These are phyloP conservation scores for Trebouxia gelatinosa DNA, from an alignment of 163 green algal genomes.

Conservation along the genomic window DNA sequence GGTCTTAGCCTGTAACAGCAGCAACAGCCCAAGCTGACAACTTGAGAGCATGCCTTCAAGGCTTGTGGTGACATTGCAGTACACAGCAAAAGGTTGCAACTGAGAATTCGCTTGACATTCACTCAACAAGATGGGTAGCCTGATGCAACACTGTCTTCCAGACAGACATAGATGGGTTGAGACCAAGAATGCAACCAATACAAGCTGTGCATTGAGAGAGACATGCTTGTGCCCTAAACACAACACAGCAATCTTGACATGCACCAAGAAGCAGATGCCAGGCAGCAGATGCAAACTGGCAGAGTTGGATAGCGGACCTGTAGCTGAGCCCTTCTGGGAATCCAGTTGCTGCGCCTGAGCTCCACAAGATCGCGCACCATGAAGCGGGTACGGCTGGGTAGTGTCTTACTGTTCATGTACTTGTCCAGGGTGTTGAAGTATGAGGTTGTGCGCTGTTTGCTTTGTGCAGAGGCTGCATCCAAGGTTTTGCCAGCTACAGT, in stretches of 20 bases:
- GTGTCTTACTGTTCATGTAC: conserved; percentile 50
- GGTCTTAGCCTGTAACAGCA: conserved; percentile 83
- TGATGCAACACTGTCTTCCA: too few relatives aligned
- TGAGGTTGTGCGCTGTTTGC: conserved; percentile 66
- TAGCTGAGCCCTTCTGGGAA: conserved; percentile 78
- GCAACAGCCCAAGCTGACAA: not conserved
- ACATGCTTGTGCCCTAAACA: too few relatives aligned
- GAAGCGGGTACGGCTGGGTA: conserved; percentile 83
- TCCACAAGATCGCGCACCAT: conserved; percentile 86
- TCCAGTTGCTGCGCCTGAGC: conserved; percentile 73
- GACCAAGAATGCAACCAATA: too few relatives aligned
- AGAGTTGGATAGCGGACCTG: conserved; percentile 48
- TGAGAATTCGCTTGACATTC: too few relatives aligned
- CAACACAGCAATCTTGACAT: too few relatives aligned
- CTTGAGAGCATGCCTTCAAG: not conserved
- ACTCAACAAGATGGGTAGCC: too few relatives aligned
- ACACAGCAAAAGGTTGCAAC: too few relatives aligned
- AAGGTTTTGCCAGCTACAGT: conserved; percentile 75
- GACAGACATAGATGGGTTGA: too few relatives aligned
- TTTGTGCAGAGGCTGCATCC: conserved; percentile 48
- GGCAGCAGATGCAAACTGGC: too few relatives aligned
- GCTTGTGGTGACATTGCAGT: too few relatives aligned
- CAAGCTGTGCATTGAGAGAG: too few relatives aligned
- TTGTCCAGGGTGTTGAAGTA: conserved; percentile 74
- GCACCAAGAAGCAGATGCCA: too few relatives aligned